Conservation (phyloP, 1,139 yeast species). For the Magnusiomyces suaveolens region DNA sequence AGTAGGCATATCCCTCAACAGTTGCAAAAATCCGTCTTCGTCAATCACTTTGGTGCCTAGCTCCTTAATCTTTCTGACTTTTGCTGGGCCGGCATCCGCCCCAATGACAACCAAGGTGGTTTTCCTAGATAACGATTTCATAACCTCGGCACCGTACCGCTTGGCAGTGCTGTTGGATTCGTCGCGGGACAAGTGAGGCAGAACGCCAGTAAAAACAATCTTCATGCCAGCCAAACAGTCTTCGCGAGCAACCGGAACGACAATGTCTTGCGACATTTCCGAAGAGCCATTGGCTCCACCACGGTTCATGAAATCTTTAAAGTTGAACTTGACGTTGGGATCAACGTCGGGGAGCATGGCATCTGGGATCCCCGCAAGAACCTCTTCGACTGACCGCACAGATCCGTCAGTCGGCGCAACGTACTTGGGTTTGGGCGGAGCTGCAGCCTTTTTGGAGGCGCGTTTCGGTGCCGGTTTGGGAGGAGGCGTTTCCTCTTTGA, state of each 20-base stretch:
- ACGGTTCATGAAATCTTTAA: constrained; percentile 37
- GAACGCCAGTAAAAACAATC: constrained; percentile 84
- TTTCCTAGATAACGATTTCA: constrained; percentile 74
- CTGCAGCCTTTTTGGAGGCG: constrained; percentile 9
- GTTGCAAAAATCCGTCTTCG: constrained; percentile 74
- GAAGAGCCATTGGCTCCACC: constrained; percentile 10
- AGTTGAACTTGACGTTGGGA: constrained; percentile 46
- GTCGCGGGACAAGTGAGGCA: constrained; percentile 71
- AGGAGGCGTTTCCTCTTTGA: background rate
- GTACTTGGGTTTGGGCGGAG: background rate
- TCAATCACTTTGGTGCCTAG: constrained; percentile 69
- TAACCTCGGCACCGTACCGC: constrained; percentile 87
- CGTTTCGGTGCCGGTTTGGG: background rate
- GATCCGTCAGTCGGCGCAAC: background rate
- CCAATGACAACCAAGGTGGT: constrained; percentile 89
- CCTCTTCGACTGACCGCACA: constrained; percentile 39
- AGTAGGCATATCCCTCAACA: constrained; percentile 73
- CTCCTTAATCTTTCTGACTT: constrained; percentile 67
- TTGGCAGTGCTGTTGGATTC: constrained; percentile 70
- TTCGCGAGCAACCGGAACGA: constrained; percentile 66
- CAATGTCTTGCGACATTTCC: constrained; percentile 27
- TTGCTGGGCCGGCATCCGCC: constrained; percentile 95
- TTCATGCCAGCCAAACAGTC: constrained; percentile 81
- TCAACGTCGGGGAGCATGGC: constrained; percentile 54
- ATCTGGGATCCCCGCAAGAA: constrained; percentile 55